phyloP scores from a whole-genome alignment of 2,329 filamentous ascomycete species.

The Gyromitra esculenta region DNA sequence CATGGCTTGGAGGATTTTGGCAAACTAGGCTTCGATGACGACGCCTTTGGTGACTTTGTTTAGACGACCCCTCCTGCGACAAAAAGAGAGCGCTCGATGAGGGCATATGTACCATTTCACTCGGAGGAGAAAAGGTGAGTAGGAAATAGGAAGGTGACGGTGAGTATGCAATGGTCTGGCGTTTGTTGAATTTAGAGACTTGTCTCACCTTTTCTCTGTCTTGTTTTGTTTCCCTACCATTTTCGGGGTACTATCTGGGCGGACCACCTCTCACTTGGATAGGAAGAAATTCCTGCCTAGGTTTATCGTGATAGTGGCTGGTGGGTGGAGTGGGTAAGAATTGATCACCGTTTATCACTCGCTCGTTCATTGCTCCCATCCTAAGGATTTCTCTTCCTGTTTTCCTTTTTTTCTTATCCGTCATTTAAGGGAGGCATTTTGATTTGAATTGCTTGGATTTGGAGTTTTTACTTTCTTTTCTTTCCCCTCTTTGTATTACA shows the following conservation, averaged over 20 bases:
- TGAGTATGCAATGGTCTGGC: slow-evolving; percentile 1
- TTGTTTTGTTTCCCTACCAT: background rate
- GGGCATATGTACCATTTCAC: background rate
- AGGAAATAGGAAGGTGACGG: background rate
- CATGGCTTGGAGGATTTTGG: slow-evolving; percentile 61
- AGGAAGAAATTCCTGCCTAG: background rate
- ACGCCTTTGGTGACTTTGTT: slow-evolving; percentile 85
- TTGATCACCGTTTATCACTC: slow-evolving; percentile 32
- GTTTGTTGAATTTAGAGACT: slow-evolving; percentile 7
- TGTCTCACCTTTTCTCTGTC: background rate
- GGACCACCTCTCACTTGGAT: background rate
- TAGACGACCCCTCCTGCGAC: slow-evolving; percentile 57
- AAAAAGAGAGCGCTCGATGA: background rate
- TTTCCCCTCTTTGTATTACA: background rate
- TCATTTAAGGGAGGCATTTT: slow-evolving; percentile 30
- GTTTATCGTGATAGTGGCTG: background rate
- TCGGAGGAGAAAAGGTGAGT: background rate
- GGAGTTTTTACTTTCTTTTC: slow-evolving; percentile 17
- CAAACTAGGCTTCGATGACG: slow-evolving; percentile 84
- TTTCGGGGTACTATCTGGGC: background rate
- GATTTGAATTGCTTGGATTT: slow-evolving; percentile 8
- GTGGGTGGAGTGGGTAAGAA: background rate
- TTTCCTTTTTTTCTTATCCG: slow-evolving; percentile 14
- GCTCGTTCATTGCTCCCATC: background rate
- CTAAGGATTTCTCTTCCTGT: background rate